Base-by-base conservation (phyloP, 2,329 filamentous ascomycete species). In the Zymoseptoria pseudotritici region DNA sequence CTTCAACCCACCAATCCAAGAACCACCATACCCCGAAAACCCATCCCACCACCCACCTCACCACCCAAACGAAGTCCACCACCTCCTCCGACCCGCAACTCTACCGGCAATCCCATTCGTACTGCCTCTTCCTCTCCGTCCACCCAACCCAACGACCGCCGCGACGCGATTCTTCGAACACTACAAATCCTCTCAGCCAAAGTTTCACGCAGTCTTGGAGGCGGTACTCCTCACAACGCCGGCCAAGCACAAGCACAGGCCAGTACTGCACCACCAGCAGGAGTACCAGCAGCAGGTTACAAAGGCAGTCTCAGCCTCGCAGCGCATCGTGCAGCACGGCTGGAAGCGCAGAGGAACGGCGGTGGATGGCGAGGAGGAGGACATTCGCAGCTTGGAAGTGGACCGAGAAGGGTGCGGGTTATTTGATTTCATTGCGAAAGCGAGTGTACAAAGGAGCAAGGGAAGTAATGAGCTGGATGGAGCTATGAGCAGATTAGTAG, bases 151-250 rank as follows among this genome's bases (percentile, higher is more conserved):
- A 24, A 57, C 11, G 64, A 66, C 19, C 61, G 63, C 11, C 56
- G 61, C n/a, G 64, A 66, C 29, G 65, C 65, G 5, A 66, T 67
- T 19, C 60, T 65, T 10, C 60, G 61, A 17, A 63, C 65, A 1
- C 55, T 67, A 21, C 57, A 66, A 36, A 67, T 67, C 56, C 54
- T 67, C 20, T 59, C 62, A 2, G 64, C 64, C 13, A 29, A 6
- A 17, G 36, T 46, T 1, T 46, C 36, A 1, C 13, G 36, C 13
- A 17, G 11, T 46, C 13, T 46, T 4, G 31, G 10, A 36, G 31
- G 10, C 3, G 9, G 31, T 13, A 10, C 10, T 11, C 31, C 7
- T 2, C 31, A 36, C 1, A 13, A 10, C 31, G 13, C 29, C 29
- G 29, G 8, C 8, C 29, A 42, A 4, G 31, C 9, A 13, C 31